Percentiles rank a stretch among this genome's conserved stretches.
phyloP scores from a whole-genome alignment of 78 protist genomes.

The Polysphondylium violaceum region DNA sequence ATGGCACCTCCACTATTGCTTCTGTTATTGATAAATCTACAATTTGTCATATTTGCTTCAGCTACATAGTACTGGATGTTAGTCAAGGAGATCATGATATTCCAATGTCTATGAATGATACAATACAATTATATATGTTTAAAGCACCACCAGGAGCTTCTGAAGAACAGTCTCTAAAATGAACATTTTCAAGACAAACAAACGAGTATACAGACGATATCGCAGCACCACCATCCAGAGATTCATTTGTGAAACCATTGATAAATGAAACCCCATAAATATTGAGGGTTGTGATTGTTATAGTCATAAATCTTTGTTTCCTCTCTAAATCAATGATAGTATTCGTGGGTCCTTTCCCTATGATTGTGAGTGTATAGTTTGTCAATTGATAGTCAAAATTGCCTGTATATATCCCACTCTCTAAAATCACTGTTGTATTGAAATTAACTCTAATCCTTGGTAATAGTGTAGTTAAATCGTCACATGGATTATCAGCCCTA shows the following conservation, averaged over 20 bases:
- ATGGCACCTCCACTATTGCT: conserved; percentile 37
- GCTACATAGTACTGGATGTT: not conserved
- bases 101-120: not conserved
- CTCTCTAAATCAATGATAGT: conserved; percentile 10
- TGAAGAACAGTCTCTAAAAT: not conserved
- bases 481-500: not conserved
- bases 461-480: not conserved
- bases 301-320: not conserved
- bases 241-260: not conserved
- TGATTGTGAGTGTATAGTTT: not conserved
- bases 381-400: not conserved
- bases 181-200: not conserved
- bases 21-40: conserved; percentile 10
- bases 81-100: not conserved
- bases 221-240: conserved; percentile 3
- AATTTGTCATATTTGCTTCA: not conserved
- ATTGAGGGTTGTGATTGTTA: not conserved
- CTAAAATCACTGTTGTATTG: not conserved
- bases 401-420: not conserved
- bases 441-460: not conserved
- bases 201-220: not conserved
- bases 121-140: not conserved
- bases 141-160: conserved; percentile 11
- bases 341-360: not conserved
- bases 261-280: not conserved